Base-by-base conservation (phyloP, 73 alveolate species). In the Symbiodinium pilosum region DNA sequence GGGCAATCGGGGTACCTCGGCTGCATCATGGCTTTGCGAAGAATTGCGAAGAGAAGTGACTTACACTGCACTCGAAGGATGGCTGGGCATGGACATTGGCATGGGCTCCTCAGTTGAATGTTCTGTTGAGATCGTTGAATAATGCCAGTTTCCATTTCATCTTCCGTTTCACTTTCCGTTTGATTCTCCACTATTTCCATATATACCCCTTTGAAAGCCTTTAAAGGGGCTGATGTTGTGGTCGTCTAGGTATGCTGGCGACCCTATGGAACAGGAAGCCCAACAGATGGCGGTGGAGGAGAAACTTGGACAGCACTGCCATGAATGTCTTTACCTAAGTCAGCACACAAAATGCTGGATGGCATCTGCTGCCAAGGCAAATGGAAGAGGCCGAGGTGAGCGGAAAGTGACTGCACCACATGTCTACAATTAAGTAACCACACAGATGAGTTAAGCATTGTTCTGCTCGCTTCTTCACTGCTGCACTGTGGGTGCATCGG, bases 271-370 rank as follows among this genome's bases (percentile, higher is more conserved):
- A 26, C 95, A 88, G 38, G 69, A 36, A 2, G 87, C 95, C 32
- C 86, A 88, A 71, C 86, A 88, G 71, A 88, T 88, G 95, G 95
- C 68, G 42, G 38, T 88, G 34, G 95, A 68, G 73, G 95, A 88
- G 95, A 40, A 3, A 18, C 95, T 88, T 26, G 16, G 93, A 43
- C 73, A 11, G 68, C 14, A 4, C 21, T 41, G 30, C 21, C 8
- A 12, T 75, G n/a, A n/a, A n/a, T n/a, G n/a, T n/a, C n/a, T n/a
- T n/a, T n/a, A n/a, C n/a, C n/a, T n/a, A n/a, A 21, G 88, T 38
- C 39, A 2, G 89, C 47, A 54, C 73, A 54, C 26, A 54, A 54
- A 26, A 7, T 54, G 73, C 26, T 54, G n/a, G n/a, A n/a, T n/a
- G 7, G 43, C 44, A 41, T 9, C 4, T 9, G 38, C 47, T 34